Evolutionary conservation across 176 grass and related monocot species (phyloP), one percentile per base, ranked within the genome.

Genomic region (Metroxylon sagu): DNA sequence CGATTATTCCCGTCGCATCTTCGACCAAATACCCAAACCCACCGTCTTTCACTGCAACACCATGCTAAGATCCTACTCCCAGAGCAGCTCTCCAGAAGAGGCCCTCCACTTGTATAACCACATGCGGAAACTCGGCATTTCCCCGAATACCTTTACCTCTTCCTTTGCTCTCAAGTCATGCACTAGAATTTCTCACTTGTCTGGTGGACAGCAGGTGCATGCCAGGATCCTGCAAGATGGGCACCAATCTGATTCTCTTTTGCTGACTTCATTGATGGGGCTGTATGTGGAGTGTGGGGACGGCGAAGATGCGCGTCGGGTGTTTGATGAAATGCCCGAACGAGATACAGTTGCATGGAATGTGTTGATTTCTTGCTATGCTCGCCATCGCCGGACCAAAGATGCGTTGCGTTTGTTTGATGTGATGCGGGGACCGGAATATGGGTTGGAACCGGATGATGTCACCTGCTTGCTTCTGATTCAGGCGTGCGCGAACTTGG

Each of bases 381-480:
- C 1, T 0, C 75, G 61, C 14, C 68, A 82, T 14, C 49, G 31
- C 0, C 53, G 72, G 35, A 82, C 78, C 1, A 85, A 83, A 59
- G 87, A 90, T 14, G 58, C 69, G 0, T 51, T 90, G 19, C 51
- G 57, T 52, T 52, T 90, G 49, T 90, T 85, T 0, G 76, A 77
- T 48, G 72, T 63, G 65, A 90, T 83, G 82, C 68, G 52, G 75
- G 16, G 19, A 1, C 15, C 50, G 1, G 62, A 50, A 17, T 18
- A 60, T 5, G 64, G 7, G 14, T n/a, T 5, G 0, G 52, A 66
- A 69, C 87, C 82, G 0, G 82, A 90, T 19, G 70, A 78, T 0
- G 61, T 93, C 67, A 84, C 80, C 14, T 88, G 80, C 75, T 69
- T 93, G 57, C 54, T 93, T 2, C 64, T 93, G 54, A 70, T 93